Base-by-base conservation (phyloP, 148 eudicot genomes). In the Cornus controversa region DNA sequence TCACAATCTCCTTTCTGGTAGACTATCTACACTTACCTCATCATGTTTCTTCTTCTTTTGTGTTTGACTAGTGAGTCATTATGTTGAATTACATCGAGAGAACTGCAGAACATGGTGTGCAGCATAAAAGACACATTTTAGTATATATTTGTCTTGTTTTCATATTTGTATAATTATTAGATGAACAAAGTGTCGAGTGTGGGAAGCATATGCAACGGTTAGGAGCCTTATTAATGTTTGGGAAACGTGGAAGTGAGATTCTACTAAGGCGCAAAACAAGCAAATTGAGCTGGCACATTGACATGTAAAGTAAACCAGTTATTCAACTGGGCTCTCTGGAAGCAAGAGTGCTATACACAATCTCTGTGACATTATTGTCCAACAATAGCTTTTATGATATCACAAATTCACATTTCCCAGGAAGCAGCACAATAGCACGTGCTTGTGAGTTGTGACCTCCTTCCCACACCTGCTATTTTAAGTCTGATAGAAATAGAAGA, bases 1-100 rank as follows among this genome's bases (percentile, higher is more conserved):
- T 68, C 68, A 58, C 24, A 57, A 28, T 69, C 69, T 68, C 78
- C 31, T 67, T 18, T n/a, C 50, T 26, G 78, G 23, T 57, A 26
- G 15, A 28, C 47, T 10, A 50, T 60, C 31, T 57, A 54, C n/a
- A 13, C 75, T 28, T 74, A 34, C 71, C 60, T 73, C 28, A 16
- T 60, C 29, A 27, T 62, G 4, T 74, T 31, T 31, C 77, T 40
- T 26, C 18, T 45, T 67, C 64, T 1, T 60, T 60, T 50, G 16
- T 22, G 15, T 50, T 76, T 66, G 27, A 45, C 28, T 29, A n/a
- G 47, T 76, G 62, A 50, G 23, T 47, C 75, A 53, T 45, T 75
- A 1, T 69, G 65, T 75, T 29, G 24, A 37, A 69, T 67, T 29
- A 22, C 57, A 10, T 57, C 8, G 3, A 42, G 66, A 9, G 25